Base-by-base conservation (phyloP, 768 basidiomycete species). In the Amanita pseudoporphyria region DNA sequence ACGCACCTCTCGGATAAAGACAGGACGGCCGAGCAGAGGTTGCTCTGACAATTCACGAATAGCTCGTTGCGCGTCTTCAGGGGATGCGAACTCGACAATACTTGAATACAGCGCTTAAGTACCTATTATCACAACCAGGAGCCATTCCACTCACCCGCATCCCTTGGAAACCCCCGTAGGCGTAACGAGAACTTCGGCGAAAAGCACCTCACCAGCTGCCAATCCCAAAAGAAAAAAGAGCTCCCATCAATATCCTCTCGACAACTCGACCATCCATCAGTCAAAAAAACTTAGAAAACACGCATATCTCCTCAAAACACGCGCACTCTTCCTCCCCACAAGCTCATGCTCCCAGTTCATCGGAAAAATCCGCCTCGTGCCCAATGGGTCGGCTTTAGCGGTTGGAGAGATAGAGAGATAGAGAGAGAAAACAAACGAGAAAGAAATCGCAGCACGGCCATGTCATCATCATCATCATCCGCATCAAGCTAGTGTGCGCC, bases 121-220 rank as follows among this genome's bases (percentile, higher is more conserved):
- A 24, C 16, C 22, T 5, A 19, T 1, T 6, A 28, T 12, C 16
- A 28, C 19, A 21, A 16, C 24, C 22, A 24, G 16, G 31, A 21
- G 16, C 19, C n/a, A 9, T 16, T 36, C 18, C 6, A 78, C 94
- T 69, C 61, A 97, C 96, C 95, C 95, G 83, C 95, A 99, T 65
- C 95, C 95, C 67, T 99, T 99, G 21, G 94, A 97, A 48, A 95
- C 81, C 26, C 95, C 95, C 18, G 88, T 94, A 13, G 95, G 95
- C 5, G 96, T 96, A 58, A 93, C 75, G 62, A 99, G 82, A 59
- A 99, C 92, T 83, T 99, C 95, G 79, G 95, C 89, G 82, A 99
- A 99, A 69, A 95, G 84, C 65, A 97, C 94, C 77, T 94, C 93
- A 78, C 95, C 95, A 82, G 91, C 95, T 95, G 84, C 80, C 78